Conservation (phyloP, 495 filamentous ascomycete species). For the Penicillium turbatum region DNA sequence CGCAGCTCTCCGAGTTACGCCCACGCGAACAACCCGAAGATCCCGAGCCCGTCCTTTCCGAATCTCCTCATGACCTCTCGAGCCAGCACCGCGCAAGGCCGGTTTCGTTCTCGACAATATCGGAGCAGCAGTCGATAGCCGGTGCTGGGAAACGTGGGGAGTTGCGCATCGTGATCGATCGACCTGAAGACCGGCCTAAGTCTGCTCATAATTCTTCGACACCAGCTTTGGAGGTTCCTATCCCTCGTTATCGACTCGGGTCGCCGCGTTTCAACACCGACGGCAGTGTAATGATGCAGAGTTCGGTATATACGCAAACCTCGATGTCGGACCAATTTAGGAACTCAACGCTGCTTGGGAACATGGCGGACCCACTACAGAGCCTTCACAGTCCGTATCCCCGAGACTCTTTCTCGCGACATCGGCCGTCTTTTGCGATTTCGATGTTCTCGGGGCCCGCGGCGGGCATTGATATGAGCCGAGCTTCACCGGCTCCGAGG, state of each 20-base stretch:
- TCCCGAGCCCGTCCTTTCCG: slow-evolving; percentile 26
- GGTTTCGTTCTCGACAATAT: slow-evolving; percentile 59
- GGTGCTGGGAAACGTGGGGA: slow-evolving; percentile 47
- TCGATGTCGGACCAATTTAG: slow-evolving; percentile 51
- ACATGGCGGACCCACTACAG: slow-evolving; percentile 22
- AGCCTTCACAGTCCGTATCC: slow-evolving; percentile 19
- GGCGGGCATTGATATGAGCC: slow-evolving; percentile 32
- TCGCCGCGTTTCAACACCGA: slow-evolving; percentile 74
- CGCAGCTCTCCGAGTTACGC: slow-evolving; percentile 45
- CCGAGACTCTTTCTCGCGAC: slow-evolving; percentile 23
- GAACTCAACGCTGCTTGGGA: slow-evolving; percentile 42
- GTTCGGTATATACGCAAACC: slow-evolving; percentile 57
- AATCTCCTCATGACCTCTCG: slow-evolving; percentile 25
- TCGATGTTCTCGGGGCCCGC: slow-evolving; percentile 49
- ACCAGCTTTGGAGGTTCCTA: slow-evolving; percentile 67
- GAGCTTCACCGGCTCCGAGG: slow-evolving; percentile 26
- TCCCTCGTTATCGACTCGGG: slow-evolving; percentile 83
- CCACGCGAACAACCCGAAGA: slow-evolving; percentile 31
- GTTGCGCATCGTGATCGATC: slow-evolving; percentile 81
- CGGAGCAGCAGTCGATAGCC: slow-evolving; percentile 43
- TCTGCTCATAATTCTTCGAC: slow-evolving; percentile 55
- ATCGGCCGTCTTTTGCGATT: slow-evolving; percentile 35
- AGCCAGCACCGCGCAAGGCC: slow-evolving; percentile 46
- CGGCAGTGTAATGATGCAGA: slow-evolving; percentile 76
- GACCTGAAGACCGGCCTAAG: slow-evolving; percentile 63